Conservation (phyloP, 345 rosid species). For the Eucalyptus curtisii region DNA sequence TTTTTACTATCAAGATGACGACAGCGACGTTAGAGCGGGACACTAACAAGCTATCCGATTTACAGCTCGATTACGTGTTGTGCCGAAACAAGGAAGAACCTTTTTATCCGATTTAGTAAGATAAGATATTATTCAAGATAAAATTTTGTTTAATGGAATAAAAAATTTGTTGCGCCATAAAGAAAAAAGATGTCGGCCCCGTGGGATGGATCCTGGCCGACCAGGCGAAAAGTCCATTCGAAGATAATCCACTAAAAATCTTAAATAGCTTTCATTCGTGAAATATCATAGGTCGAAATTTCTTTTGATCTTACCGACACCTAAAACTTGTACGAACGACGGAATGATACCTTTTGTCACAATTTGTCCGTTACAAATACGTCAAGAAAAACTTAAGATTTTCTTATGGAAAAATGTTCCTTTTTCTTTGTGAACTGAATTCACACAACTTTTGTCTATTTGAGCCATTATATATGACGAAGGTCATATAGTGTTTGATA, state of each 20-base stretch:
- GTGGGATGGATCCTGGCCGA: not conserved
- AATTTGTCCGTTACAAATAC: not conserved
- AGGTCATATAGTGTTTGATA: not conserved
- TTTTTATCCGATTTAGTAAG: no score
- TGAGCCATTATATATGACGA: not conserved
- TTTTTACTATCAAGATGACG: not conserved
- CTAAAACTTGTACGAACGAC: not conserved
- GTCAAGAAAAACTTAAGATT: fast-evolving
- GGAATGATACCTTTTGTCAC: not conserved
- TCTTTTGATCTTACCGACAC: not conserved
- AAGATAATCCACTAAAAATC: not conserved
- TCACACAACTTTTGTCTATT: not conserved
- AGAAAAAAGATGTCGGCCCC: not conserved
- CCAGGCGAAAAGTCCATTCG: not conserved
- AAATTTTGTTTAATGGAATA: not conserved
- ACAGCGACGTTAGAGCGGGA: not conserved
- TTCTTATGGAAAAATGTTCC: not conserved
- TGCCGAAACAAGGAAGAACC: no score
- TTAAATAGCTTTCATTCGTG: not conserved
- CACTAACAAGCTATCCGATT: not conserved
- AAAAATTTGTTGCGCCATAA: not conserved
- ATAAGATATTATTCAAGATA: not conserved
- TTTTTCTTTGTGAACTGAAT: not conserved
- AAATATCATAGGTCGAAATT: not conserved
- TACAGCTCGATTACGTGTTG: not conserved